Base-by-base conservation (phyloP, 2,329 filamentous ascomycete genomes). In the Botrytis galanthina region DNA sequence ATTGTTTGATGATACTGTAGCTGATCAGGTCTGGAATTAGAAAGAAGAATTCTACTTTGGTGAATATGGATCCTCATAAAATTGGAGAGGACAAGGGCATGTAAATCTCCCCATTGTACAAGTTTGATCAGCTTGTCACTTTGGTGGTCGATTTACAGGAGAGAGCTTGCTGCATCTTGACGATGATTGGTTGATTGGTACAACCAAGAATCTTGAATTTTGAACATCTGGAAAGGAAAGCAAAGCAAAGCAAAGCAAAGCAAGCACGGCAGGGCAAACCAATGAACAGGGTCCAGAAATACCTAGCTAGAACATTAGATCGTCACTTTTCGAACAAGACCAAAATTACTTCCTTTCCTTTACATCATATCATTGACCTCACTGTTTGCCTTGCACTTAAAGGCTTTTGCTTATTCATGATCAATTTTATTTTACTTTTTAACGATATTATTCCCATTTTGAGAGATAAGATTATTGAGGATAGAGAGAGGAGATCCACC, bases 341-440 rank as follows among this genome's bases (percentile, higher is more conserved):
- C 42, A 22, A 51, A 51, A 48, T 10, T n/a, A 9, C 44, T 71
- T 71, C 57, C 39, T 66, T 35, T 71, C 69, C 69, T 71, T 71
- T 71, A 51, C 59, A 48, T 39, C 51, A 42, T 71, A 48, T 39
- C 51, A 42, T 71, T 66, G 42, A 44, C 42, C 18, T 46, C 59
- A 66, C 39, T 26, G 69, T n/a, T 51, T 64, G 69, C 59, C 69
- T 66, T 66, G 69, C 69, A 71, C 69, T 32, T 39, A 71, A 54
- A 64, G 44, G 69, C 69, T 29, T 51, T 63, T 63, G 39, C 48
- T 60, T 71, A 18, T 71, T 71, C n/a, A 64, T 64, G 14, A 54
- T 66, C 26, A 42, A 16, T 57, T 42, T 54, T 18, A 42, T 42
- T 42, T 57, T 48, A 48, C 42, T 42, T 48, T 64, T 29, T 6